Evolutionary conservation across 1,139 yeast species (phyloP).

Genomic region (Debaryomyces fabryi): DNA sequence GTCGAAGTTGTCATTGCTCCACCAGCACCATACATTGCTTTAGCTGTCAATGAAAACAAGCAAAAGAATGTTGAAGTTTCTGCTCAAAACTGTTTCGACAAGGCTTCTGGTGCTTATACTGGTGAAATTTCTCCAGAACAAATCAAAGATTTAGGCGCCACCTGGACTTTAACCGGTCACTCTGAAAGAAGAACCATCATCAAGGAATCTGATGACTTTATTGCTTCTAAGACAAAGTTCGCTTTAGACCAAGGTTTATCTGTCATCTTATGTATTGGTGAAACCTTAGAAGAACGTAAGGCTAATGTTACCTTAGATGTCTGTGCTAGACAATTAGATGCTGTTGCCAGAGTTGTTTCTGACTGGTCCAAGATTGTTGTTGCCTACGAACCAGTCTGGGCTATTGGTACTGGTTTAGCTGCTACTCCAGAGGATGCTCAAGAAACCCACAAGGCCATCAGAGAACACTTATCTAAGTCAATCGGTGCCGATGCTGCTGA

Average conservation of each 20-base stretch:
- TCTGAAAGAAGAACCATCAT: conserved; percentile 97
- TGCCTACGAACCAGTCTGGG: conserved; percentile 99
- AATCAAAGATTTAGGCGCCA: conserved; percentile 88
- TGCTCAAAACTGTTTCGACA: conserved; percentile 88
- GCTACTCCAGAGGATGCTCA: conserved; percentile 98
- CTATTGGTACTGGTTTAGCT: conserved; percentile 99
- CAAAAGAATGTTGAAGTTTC: conserved; percentile 76
- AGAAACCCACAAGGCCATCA: conserved; percentile 87
- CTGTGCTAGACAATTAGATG: conserved; percentile 86
- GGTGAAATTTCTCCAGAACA: conserved; percentile 94
- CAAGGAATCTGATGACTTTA: conserved; percentile 86
- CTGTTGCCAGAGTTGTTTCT: conserved; percentile 76
- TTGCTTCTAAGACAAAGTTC: conserved; percentile 93
- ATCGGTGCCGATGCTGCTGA: conserved; percentile 81
- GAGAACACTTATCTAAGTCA: conserved; percentile 76
- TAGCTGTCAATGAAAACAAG: conserved; percentile 69
- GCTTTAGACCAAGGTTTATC: conserved; percentile 87
- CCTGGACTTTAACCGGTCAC: conserved; percentile 97
- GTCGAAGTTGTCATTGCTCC: conserved; percentile 95
- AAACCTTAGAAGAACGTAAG: conserved; percentile 93
- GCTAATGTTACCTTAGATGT: conserved; percentile 84
- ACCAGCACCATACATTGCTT: conserved; percentile 87
- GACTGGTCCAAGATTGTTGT: conserved; percentile 94
- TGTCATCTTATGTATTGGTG: conserved; percentile 97
- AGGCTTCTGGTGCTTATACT: conserved; percentile 95